These are phyloP conservation scores for Neocucurbitaria cava DNA, from an alignment of 2,329 filamentous ascomycete genomes.

Conservation along the genomic window DNA sequence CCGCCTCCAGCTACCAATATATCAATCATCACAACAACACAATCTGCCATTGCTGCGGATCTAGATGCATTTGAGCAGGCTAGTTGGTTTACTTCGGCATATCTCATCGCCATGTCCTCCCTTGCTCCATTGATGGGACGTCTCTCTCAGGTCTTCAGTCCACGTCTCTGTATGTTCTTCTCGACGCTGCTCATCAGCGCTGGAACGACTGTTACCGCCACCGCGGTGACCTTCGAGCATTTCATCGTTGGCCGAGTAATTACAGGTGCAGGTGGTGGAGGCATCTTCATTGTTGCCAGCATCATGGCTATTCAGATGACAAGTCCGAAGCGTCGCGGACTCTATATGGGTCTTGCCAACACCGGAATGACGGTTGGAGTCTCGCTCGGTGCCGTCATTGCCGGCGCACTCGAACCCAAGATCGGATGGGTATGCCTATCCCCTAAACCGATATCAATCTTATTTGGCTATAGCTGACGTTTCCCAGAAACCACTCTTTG, in stretches of 20 bases:
- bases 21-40: constrained; percentile 80
- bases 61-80: constrained; percentile 75
- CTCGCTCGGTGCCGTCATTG: constrained; percentile 73
- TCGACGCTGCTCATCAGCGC: constrained; percentile 65
- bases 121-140: constrained; percentile 74
- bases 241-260: constrained; percentile 75
- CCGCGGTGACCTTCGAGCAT: constrained; percentile 62
- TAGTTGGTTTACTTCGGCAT: constrained; percentile 83
- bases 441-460: neutral
- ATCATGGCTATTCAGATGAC: constrained; percentile 80
- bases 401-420: constrained; percentile 67
- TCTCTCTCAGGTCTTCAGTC: constrained; percentile 75
- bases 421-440: constrained; percentile 71
- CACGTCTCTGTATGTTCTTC: constrained; percentile 68
- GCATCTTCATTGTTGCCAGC: constrained; percentile 74
- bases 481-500: constrained; percentile 72
- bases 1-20: constrained; percentile 67
- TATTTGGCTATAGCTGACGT: constrained; percentile 4
- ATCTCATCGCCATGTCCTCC: constrained; percentile 63
- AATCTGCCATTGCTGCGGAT: constrained; percentile 77
- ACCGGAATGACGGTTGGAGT: constrained; percentile 75
- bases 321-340: constrained; percentile 69
- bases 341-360: constrained; percentile 78
- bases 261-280: constrained; percentile 72
- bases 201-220: constrained; percentile 70